These are phyloP conservation scores for Gaultheria prostrata DNA, from an alignment of 148 eudicot genomes.

Conservation along the genomic window DNA sequence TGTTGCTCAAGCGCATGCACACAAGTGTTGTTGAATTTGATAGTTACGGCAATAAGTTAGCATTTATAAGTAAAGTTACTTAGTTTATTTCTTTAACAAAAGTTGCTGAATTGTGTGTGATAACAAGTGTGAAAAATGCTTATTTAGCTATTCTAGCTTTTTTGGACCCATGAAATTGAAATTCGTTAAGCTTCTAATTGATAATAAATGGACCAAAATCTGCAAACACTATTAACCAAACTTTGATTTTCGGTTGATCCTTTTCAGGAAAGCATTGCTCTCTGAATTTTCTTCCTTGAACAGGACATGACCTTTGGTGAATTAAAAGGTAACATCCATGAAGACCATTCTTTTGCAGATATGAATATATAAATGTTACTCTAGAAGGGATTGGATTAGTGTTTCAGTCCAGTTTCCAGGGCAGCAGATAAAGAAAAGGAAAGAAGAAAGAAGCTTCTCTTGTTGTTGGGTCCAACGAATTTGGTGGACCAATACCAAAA, in stretches of 20 bases:
- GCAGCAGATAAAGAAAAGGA: background rate
- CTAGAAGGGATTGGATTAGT: background rate
- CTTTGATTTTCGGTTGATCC: background rate
- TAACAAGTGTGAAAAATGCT: no score
- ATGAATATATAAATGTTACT: background rate
- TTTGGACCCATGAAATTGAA: no score
- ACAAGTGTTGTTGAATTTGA: no score
- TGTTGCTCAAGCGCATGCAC: no score
- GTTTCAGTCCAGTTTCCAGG: background rate
- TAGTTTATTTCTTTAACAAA: no score
- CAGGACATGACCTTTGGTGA: background rate
- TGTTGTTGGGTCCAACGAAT: background rate
- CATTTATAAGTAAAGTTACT: no score
- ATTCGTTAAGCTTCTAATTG: no score
- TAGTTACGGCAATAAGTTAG: no score
- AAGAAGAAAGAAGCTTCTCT: background rate
- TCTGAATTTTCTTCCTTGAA: slow-evolving; percentile 7
- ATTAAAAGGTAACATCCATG: background rate
- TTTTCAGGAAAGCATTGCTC: background rate
- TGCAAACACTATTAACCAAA: background rate
- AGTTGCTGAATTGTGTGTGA: no score
- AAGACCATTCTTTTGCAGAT: background rate
- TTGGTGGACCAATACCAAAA: background rate
- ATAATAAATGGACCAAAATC: background rate
- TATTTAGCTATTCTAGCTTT: no score